A percentile compares a stretch with the other conserved stretches of the same genome.
phyloP scores from a whole-genome alignment of 371 early-diverging fungal species.

The Mucor mucedo region DNA sequence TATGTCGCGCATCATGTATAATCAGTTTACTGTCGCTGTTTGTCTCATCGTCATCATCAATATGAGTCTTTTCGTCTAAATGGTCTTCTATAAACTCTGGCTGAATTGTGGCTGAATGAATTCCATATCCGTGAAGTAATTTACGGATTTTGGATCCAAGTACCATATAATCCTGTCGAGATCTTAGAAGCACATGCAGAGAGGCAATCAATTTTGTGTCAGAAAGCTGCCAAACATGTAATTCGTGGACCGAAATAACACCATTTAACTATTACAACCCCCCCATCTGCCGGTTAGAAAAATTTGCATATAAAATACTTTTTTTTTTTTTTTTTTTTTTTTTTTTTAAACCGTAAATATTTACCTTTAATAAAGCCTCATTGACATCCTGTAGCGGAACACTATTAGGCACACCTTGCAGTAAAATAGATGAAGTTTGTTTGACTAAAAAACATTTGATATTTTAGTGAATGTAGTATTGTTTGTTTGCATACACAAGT shows the following conservation, averaged over 20 bases:
- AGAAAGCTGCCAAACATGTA: slow-evolving; percentile 95
- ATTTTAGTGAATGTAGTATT: not conserved
- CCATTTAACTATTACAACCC: slow-evolving; percentile 49
- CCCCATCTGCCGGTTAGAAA: too few relatives aligned
- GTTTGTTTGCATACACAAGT: not conserved
- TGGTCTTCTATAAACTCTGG: slow-evolving; percentile 77
- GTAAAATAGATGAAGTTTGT: slow-evolving; percentile 79
- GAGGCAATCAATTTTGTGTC: slow-evolving; percentile 86
- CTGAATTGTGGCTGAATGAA: slow-evolving; percentile 91
- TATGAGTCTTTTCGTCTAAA: slow-evolving; percentile 1
- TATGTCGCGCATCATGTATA: not conserved
- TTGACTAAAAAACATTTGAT: slow-evolving; percentile 60
- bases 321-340: not conserved
- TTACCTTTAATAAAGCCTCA: slow-evolving; percentile 52
- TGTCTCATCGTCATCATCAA: not conserved
- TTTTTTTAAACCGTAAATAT: slow-evolving; percentile 2
- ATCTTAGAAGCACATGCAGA: slow-evolving; percentile 77
- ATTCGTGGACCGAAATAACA: slow-evolving; percentile 83
- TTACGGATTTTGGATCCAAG: slow-evolving; percentile 73
- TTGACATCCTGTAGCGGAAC: slow-evolving; percentile 74
- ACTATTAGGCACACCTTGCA: slow-evolving; percentile 83
- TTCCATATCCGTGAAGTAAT: slow-evolving; percentile 76
- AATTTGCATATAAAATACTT: not conserved
- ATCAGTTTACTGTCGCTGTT: not conserved
- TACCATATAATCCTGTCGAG: slow-evolving; percentile 61